These are phyloP conservation scores for Cordyceps tenuipes DNA, from an alignment of 2,329 filamentous ascomycete species.

Conservation along the genomic window DNA sequence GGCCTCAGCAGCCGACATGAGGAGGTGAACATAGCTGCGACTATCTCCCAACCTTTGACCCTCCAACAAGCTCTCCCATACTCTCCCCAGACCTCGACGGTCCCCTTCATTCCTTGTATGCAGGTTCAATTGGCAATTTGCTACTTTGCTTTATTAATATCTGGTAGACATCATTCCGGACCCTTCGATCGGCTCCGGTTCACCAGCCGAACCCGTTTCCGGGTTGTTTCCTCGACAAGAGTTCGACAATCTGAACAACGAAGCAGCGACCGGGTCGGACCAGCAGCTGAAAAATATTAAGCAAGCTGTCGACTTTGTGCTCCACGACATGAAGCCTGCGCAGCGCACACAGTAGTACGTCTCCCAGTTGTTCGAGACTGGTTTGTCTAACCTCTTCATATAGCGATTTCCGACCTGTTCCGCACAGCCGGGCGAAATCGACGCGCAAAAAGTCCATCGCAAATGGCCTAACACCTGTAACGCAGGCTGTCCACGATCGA, in stretches of 20 bases:
- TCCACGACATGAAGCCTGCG: slow-evolving; percentile 64
- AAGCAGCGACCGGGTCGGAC: slow-evolving; percentile 47
- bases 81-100: slow-evolving; percentile 71
- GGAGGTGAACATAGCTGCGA: slow-evolving; percentile 17
- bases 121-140: slow-evolving; percentile 16
- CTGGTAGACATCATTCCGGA: slow-evolving; percentile 55
- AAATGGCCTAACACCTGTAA: slow-evolving; percentile 40
- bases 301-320: slow-evolving; percentile 64
- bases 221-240: slow-evolving; percentile 43
- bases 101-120: slow-evolving; percentile 67
- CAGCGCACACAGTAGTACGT: slow-evolving; percentile 61
- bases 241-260: slow-evolving; percentile 63
- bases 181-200: slow-evolving; percentile 50
- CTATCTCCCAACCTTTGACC: slow-evolving; percentile 42
- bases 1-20: slow-evolving; percentile 22
- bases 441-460: slow-evolving; percentile 24
- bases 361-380: neutral
- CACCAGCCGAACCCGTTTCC: slow-evolving; percentile 41
- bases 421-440: slow-evolving; percentile 14
- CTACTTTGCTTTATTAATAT: neutral
- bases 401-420: slow-evolving; percentile 44
- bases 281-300: slow-evolving; percentile 58
- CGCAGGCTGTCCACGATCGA: slow-evolving; percentile 32
- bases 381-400: slow-evolving; percentile 19
- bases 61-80: slow-evolving; percentile 74